phyloP scores from a whole-genome alignment of 352 stramenopile species.

The Globisporangium sylvaticum region DNA sequence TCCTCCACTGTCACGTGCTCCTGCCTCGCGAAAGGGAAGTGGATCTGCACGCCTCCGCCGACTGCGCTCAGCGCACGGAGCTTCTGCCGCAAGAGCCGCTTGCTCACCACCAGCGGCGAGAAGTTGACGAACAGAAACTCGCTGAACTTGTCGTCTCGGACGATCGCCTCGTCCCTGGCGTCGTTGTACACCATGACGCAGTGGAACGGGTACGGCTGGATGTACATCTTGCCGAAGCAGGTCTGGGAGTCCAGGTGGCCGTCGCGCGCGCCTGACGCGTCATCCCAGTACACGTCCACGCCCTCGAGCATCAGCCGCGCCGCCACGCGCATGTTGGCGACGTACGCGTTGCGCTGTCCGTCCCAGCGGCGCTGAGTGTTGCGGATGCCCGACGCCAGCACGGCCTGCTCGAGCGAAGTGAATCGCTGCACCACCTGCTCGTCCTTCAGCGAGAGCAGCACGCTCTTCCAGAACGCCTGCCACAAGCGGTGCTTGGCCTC shows the following conservation, averaged over 20 bases:
- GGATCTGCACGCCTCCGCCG: conserved; percentile 7
- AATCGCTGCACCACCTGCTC: conserved; percentile 27
- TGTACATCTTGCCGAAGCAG: conserved; percentile 49
- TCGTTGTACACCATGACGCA: conserved; percentile 52
- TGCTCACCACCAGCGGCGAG: conserved; percentile 19
- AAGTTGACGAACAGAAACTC: conserved; percentile 35
- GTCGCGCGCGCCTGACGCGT: conserved; percentile 27
- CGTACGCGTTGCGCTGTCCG: conserved; percentile 24
- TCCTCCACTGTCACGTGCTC: conserved; percentile 36
- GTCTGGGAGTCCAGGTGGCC: conserved; percentile 33
- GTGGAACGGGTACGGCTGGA: conserved; percentile 45
- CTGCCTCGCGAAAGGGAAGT: conserved; percentile 31
- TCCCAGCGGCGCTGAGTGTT: conserved; percentile 35
- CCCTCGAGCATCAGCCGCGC: conserved; percentile 32
- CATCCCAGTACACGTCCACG: conserved; percentile 41
- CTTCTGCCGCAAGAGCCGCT: conserved; percentile 29
- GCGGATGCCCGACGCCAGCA: conserved; percentile 27
- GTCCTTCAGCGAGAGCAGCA: conserved; percentile 26
- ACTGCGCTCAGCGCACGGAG: conserved; percentile 25
- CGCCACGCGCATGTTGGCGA: conserved; percentile 24
- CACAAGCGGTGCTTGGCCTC: conserved; percentile 48
- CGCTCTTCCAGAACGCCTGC: conserved; percentile 43
- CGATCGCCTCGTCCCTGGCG: conserved; percentile 36
- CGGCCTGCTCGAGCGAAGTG: conserved; percentile 24
- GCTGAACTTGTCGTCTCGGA: conserved; percentile 29